Conservation (phyloP, 2,329 filamentous ascomycete species). For the Thermothelomyces thermophilus region DNA sequence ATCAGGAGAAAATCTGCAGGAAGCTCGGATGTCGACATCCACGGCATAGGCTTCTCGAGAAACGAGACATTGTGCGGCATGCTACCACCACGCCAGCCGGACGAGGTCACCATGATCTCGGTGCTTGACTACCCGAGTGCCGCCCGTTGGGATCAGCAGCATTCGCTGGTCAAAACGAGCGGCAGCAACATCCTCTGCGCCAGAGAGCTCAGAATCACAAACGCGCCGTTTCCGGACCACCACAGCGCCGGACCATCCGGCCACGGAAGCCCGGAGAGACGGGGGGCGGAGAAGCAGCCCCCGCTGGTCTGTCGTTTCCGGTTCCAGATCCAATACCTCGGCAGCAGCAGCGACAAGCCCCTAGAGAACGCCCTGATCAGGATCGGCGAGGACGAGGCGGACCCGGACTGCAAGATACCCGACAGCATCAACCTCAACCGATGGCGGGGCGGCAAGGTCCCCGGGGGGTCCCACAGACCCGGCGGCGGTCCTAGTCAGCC, state of each 20-base stretch:
- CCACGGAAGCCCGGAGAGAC: slow-evolving; percentile 21
- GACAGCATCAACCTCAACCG: slow-evolving; percentile 29
- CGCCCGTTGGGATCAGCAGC: slow-evolving; percentile 26
- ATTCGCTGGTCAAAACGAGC: slow-evolving; percentile 39
- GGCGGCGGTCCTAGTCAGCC: slow-evolving; percentile 22
- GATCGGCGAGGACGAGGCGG: slow-evolving; percentile 24
- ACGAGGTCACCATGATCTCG: slow-evolving; percentile 41
- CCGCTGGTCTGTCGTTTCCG: slow-evolving; percentile 49
- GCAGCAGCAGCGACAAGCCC: slow-evolving; percentile 20
- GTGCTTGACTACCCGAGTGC: slow-evolving; percentile 34
- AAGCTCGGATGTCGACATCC: slow-evolving; percentile 33
- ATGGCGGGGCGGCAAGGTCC: slow-evolving; percentile 36
- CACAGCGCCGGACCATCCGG: slow-evolving; percentile 26
- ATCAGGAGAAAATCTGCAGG: slow-evolving; percentile 30
- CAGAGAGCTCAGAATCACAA: slow-evolving; percentile 48
- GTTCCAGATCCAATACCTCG: slow-evolving; percentile 31
- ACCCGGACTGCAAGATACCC: slow-evolving; percentile 22
- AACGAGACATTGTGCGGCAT: slow-evolving; percentile 32
- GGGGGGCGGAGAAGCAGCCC: slow-evolving; percentile 27
- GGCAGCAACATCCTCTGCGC: slow-evolving; percentile 33
- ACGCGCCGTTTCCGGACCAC: slow-evolving; percentile 40
- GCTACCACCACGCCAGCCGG: slow-evolving; percentile 32
- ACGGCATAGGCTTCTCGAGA: slow-evolving; percentile 35
- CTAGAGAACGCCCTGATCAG: slow-evolving; percentile 33
- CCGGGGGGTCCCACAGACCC: slow-evolving; percentile 35